Conservation (phyloP, 164 flowering plant genomes). For the Vitis rotundifolia region DNA sequence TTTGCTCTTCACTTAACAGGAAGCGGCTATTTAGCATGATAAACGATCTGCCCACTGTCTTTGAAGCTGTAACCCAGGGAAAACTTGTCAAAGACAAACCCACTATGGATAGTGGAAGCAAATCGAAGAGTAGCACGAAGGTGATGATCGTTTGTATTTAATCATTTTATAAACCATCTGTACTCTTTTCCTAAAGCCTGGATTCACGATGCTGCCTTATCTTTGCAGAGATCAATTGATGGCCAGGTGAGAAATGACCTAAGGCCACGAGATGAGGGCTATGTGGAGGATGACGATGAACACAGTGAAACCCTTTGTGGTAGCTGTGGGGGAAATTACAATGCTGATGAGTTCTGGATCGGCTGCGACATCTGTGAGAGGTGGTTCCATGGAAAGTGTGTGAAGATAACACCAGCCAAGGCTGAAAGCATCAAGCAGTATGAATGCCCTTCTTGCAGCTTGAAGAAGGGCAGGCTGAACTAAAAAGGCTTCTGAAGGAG, state of each 20-base stretch:
- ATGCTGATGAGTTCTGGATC: slow-evolving; percentile 53
- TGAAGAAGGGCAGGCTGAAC: slow-evolving; percentile 36
- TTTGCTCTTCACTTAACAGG: slow-evolving; percentile 38
- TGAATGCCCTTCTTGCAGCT: slow-evolving; percentile 54
- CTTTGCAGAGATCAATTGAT: slow-evolving; percentile 38
- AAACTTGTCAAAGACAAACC: slow-evolving; percentile 75
- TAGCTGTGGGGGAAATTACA: slow-evolving; percentile 48
- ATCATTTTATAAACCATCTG: not conserved
- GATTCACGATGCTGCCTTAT: not conserved
- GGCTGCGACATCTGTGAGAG: slow-evolving; percentile 52
- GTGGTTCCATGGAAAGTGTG: slow-evolving; percentile 61
- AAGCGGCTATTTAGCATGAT: slow-evolving; percentile 83
- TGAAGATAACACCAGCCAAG: slow-evolving; percentile 55
- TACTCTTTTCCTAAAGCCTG: not conserved
- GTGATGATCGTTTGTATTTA: slow-evolving; percentile 25
- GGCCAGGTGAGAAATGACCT: slow-evolving; percentile 27
- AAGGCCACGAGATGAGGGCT: slow-evolving; percentile 29
- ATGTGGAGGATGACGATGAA: slow-evolving; percentile 48
- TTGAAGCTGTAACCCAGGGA: slow-evolving; percentile 81
- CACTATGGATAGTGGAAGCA: slow-evolving; percentile 70
- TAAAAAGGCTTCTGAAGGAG: not conserved
- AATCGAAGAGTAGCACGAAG: slow-evolving; percentile 67
- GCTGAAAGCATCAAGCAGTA: slow-evolving; percentile 51
- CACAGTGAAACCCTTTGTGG: slow-evolving; percentile 50
- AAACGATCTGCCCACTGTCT: slow-evolving; percentile 89